Conservation (phyloP, 1,284 basidiomycete genomes). For the Schizopora paradoxa region DNA sequence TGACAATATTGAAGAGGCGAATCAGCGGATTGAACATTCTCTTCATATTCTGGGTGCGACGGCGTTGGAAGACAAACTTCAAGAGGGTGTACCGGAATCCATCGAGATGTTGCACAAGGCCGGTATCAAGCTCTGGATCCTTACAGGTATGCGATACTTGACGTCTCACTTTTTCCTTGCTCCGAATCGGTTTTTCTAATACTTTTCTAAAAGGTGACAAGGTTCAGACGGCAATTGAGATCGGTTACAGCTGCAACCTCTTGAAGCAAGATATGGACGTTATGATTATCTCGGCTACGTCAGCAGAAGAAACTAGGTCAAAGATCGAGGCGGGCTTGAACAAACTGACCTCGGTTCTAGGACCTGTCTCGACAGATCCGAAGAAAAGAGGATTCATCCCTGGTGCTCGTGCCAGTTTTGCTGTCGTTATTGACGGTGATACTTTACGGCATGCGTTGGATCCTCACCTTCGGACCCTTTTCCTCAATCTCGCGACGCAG, state of each 20-base stretch:
- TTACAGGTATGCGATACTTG: conserved; percentile 56
- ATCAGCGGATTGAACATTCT: conserved; percentile 78
- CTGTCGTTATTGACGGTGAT: conserved; percentile 95
- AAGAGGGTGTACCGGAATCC: conserved; percentile 94
- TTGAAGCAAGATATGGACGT: conserved; percentile 90
- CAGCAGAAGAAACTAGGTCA: conserved; percentile 65
- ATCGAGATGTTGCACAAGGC: conserved; percentile 90
- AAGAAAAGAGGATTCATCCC: conserved; percentile 62
- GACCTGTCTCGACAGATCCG: conserved; percentile 53
- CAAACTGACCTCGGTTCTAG: conserved; percentile 84
- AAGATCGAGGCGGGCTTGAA: conserved; percentile 93
- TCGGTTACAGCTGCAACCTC: conserved; percentile 89
- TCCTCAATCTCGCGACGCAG: conserved; percentile 90
- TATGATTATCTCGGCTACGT: conserved; percentile 93
- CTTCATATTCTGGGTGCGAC: conserved; percentile 88
- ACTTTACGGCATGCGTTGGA: conserved; percentile 82
- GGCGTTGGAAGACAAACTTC: conserved; percentile 94
- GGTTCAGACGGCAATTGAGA: conserved; percentile 96
- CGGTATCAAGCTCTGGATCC: conserved; percentile 96
- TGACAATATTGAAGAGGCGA: conserved; percentile 85
- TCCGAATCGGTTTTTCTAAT: conserved; percentile 6
- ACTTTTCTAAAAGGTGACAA: conserved; percentile 70
- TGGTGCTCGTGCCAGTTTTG: conserved; percentile 71
- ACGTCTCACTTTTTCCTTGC: conserved; percentile 10
- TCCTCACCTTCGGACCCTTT: conserved; percentile 75